Evolutionary conservation across 1,139 yeast genomes (phyloP), one percentile per base, ranked within the genome.

Genomic region (Suhomyces atakaporum): DNA sequence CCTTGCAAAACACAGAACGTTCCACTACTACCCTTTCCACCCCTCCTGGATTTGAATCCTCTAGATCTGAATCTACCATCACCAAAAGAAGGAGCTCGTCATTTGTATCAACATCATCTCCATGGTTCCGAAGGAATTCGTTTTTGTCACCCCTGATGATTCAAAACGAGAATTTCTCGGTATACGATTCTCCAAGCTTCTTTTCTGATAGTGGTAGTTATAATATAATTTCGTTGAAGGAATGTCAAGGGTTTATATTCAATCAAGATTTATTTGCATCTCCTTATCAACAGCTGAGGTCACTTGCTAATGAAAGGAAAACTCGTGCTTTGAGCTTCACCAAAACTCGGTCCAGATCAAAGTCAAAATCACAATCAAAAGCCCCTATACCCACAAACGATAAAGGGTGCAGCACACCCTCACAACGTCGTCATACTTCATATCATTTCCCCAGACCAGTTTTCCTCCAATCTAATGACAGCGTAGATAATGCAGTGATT

Each of bases 201-300:
- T 56, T 50, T 25, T 51, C 58, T 11, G 66, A 62, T 14, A 40
- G 60, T 15, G 47, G 64, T 5, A 57, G 60, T 30, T 66, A 63
- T 43, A 67, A 61, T 39, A 65, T 70, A 11, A 67, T 73, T 30
- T 73, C 79, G 23, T 62, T 84, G 24, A 73, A 72, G 33, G 87
- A 82, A 52, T 71, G 81, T 32, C 90, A 84, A 54, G 92, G 92
- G 5, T 84, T 83, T 50, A 62, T 77, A 13, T 84, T 86, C 73
- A 84, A 84, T 56, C 88, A 81, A 49, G 87, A 81, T 49, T 62
- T 83, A 40, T 83, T 82, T 66, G 88, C 85, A 7, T 70, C 81
- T 7, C 77, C 81, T 7, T 79, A 76, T 51, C 84, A 79, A 46
- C 88, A 81, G 47, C 75, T 69, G 50, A 56, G 73, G 34, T 70